A percentile compares a stretch with the other conserved stretches of the same genome.
These are phyloP conservation scores for Claviceps humidiphila DNA, from an alignment of 2,329 filamentous ascomycete genomes.

Conservation along the genomic window DNA sequence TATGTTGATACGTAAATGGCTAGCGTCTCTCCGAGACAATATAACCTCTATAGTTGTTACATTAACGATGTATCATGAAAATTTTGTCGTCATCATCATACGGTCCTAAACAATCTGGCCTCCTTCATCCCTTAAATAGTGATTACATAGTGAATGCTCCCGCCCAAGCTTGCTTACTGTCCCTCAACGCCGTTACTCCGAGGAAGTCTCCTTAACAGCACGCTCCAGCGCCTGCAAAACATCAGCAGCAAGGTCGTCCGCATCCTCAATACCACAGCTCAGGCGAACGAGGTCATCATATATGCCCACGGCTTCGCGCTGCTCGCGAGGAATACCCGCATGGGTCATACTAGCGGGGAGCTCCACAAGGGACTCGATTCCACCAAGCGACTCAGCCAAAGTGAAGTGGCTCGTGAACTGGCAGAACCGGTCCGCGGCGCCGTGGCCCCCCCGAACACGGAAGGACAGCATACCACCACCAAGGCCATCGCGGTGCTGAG, in stretches of 20 bases:
- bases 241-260: constrained; percentile 69
- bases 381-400: constrained; percentile 81
- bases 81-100: no score
- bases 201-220: constrained; percentile 35
- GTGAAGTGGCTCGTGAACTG: constrained; percentile 81
- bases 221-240: constrained; percentile 70
- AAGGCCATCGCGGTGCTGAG: constrained; percentile 88
- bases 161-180: constrained; percentile 3
- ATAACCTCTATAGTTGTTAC: no score
- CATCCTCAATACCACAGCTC: constrained; percentile 90
- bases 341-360: constrained; percentile 95
- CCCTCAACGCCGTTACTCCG: constrained; percentile 17
- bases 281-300: constrained; percentile 89
- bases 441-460: constrained; percentile 75
- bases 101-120: no score
- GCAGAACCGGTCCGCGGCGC: constrained; percentile 85
- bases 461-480: constrained; percentile 97
- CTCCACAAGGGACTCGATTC: constrained; percentile 84
- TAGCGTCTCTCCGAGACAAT: no score
- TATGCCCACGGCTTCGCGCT: constrained; percentile 84
- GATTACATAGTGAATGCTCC: no score
- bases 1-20: no score
- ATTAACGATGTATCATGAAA: no score
- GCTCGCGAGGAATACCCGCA: constrained; percentile 79
- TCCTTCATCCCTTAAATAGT: no score